These are phyloP conservation scores for Cryphonectria parasitica DNA, from an alignment of 2,329 filamentous ascomycete species.

Conservation along the genomic window DNA sequence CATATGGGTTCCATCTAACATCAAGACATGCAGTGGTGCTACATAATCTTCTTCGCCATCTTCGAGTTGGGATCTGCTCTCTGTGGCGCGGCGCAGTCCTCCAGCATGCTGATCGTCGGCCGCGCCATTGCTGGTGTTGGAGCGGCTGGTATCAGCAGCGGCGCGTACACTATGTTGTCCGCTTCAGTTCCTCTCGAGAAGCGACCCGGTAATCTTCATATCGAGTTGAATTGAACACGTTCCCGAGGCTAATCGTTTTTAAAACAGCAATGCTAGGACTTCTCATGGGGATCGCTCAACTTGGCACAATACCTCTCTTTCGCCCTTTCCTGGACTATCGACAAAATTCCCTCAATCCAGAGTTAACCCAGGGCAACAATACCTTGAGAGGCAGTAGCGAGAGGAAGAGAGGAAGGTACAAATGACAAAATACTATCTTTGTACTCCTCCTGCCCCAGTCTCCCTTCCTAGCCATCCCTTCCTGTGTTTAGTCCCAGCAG, in stretches of 20 bases:
- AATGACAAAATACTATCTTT: neutral
- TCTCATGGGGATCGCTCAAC: conserved; percentile 39
- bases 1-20: neutral
- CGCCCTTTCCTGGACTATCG: neutral
- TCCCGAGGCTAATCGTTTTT: neutral
- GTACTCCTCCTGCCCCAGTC: neutral
- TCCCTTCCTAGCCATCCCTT: neutral
- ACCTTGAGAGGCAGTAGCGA: neutral
- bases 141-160: conserved; percentile 9
- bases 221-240: neutral
- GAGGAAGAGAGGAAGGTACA: neutral
- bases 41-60: conserved; percentile 16
- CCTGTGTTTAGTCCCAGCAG: neutral
- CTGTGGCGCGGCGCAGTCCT: conserved; percentile 19
- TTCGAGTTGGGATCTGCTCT: conserved; percentile 22
- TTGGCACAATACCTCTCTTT: conserved; percentile 32
- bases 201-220: conserved; percentile 2
- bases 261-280: neutral
- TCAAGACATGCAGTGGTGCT: neutral
- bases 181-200: neutral
- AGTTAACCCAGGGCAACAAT: neutral
- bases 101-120: conserved; percentile 19
- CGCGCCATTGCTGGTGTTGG: conserved; percentile 21
- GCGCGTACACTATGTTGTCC: conserved; percentile 3
- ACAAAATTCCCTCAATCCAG: neutral